A percentile compares a stretch with the other conserved stretches of the same genome.
phyloP scores from a whole-genome alignment of 768 basidiomycete species.

The Nidularia sp. region DNA sequence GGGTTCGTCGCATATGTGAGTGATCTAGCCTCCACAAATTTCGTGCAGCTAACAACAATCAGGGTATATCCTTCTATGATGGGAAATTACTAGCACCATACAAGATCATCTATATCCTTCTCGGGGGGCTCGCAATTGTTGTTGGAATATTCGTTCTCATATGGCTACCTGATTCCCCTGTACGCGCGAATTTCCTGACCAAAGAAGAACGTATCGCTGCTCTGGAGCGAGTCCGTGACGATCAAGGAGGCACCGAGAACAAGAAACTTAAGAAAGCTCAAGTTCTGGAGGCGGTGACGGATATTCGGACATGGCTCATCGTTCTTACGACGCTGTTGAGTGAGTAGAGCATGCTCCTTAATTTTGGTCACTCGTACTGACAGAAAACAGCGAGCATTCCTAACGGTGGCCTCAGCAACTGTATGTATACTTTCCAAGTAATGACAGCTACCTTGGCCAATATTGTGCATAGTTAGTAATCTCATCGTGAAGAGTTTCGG shows the following conservation, averaged over 20 bases:
- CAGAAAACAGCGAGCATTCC: constrained; percentile 52
- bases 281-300: constrained; percentile 49
- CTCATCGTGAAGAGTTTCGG: constrained; percentile 61
- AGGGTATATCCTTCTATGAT: constrained; percentile 55
- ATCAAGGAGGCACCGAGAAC: constrained; percentile 61
- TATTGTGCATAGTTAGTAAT: constrained; percentile 43
- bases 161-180: constrained; percentile 64
- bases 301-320: constrained; percentile 60
- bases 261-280: constrained; percentile 57
- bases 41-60: neutral
- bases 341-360: constrained; percentile 20
- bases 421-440: constrained; percentile 25
- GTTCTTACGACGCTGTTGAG: constrained; percentile 55
- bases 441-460: neutral
- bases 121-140: constrained; percentile 57
- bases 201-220: constrained; percentile 59
- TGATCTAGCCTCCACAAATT: constrained; percentile 8
- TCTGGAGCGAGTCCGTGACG: constrained; percentile 63
- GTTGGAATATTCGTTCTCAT: constrained; percentile 54
- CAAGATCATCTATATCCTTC: constrained; percentile 58
- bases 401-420: constrained; percentile 61
- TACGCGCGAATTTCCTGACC: constrained; percentile 51
- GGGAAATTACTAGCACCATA: constrained; percentile 48
- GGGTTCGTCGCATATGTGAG: constrained; percentile 59
- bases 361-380: constrained; percentile 2